Conservation (phyloP, 441 rosid species). For the Pelargonium myrrhifolium region DNA sequence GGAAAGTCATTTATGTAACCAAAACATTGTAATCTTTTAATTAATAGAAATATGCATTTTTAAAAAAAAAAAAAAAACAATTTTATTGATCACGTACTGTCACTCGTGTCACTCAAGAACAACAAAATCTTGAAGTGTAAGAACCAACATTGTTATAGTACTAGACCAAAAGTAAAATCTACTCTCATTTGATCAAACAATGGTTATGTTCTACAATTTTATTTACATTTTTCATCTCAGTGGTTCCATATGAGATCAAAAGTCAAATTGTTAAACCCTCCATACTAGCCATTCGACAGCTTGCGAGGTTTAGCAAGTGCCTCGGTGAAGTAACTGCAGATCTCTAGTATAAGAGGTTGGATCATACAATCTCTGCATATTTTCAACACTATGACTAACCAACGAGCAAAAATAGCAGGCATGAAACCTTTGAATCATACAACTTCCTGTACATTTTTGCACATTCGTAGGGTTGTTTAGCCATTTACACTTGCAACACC, state of each 20-base stretch:
- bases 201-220: not conserved
- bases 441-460: slow-evolving; percentile 17
- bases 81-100: too few relatives aligned
- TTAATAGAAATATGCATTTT: too few relatives aligned
- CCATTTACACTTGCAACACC: slow-evolving; percentile 20
- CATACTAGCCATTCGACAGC: not conserved
- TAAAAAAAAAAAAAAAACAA: too few relatives aligned
- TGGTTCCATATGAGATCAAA: not conserved
- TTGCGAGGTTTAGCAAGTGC: not conserved
- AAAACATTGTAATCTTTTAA: too few relatives aligned
- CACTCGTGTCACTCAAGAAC: too few relatives aligned
- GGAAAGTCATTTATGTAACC: too few relatives aligned
- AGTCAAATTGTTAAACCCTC: not conserved
- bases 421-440: not conserved
- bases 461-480: not conserved
- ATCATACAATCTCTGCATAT: too few relatives aligned
- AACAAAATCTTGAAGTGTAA: too few relatives aligned
- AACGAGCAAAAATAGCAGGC: not conserved
- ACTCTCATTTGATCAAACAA: not conserved
- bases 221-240: not conserved
- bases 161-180: too few relatives aligned
- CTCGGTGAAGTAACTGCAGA: too few relatives aligned
- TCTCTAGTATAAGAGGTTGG: too few relatives aligned
- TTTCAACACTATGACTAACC: not conserved
- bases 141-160: too few relatives aligned